Conservation (phyloP, 352 stramenopile genomes). For the Phytophthora aleatoria region DNA sequence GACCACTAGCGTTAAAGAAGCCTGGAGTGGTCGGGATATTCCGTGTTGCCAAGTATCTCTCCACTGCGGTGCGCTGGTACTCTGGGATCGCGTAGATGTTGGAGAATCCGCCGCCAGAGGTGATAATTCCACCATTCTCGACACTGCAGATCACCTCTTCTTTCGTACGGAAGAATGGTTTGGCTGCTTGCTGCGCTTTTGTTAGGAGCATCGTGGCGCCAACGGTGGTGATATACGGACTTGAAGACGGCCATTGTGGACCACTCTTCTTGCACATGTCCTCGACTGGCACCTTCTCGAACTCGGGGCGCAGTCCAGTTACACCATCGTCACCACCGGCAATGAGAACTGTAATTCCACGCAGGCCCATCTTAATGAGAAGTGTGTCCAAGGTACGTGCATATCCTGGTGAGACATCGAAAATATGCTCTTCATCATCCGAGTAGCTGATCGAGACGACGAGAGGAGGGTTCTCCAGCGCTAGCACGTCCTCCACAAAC, state of each 20-base stretch:
- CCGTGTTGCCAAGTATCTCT: constrained; percentile 61
- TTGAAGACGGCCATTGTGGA: constrained; percentile 79
- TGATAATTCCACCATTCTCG: constrained; percentile 77
- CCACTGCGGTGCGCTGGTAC: constrained; percentile 77
- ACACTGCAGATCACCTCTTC: constrained; percentile 85
- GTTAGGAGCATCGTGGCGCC: constrained; percentile 84
- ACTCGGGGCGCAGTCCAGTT: constrained; percentile 69
- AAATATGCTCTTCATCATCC: constrained; percentile 91
- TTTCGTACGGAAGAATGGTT: constrained; percentile 66
- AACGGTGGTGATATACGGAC: constrained; percentile 91
- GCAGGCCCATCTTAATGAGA: constrained; percentile 89
- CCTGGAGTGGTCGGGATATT: constrained; percentile 47
- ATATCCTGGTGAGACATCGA: constrained; percentile 71
- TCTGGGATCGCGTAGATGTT: constrained; percentile 73
- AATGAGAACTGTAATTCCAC: constrained; percentile 87
- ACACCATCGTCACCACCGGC: constrained; percentile 90
- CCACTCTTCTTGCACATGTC: constrained; percentile 69
- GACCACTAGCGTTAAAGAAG: constrained; percentile 85
- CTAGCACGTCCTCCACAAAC: constrained; percentile 73
- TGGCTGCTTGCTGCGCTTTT: constrained; percentile 21
- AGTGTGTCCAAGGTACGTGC: constrained; percentile 83
- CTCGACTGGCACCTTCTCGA: constrained; percentile 52
- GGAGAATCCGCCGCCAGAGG: constrained; percentile 88
- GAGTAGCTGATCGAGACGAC: constrained; percentile 92
- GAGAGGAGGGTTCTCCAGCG: constrained; percentile 69